A percentile compares a stretch with the other conserved stretches of the same genome.
These are phyloP conservation scores for Helenozyma baotianmanensis DNA, from an alignment of 805 yeast genomes.

Conservation along the genomic window DNA sequence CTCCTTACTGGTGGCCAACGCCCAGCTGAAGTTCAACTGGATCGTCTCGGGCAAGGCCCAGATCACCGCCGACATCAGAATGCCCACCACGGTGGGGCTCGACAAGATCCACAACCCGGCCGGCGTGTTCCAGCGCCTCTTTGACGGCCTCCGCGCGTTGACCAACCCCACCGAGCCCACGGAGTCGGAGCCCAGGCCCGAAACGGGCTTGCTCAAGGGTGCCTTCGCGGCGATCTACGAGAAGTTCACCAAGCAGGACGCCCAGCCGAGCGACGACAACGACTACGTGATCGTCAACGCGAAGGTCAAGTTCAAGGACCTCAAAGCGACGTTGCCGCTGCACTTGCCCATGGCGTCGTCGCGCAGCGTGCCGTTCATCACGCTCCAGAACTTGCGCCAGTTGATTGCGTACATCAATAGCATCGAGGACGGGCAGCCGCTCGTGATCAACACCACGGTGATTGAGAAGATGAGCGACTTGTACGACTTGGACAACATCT, in stretches of 20 bases:
- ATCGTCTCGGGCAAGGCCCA: slow-evolving; percentile 61
- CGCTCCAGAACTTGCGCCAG: slow-evolving; percentile 56
- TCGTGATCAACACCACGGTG: slow-evolving; percentile 35
- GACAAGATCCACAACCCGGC: slow-evolving; percentile 3
- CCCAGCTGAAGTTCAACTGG: slow-evolving; percentile 60
- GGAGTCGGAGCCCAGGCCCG: slow-evolving; percentile 5
- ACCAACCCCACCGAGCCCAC: slow-evolving; percentile 9
- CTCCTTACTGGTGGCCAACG: slow-evolving; percentile 22
- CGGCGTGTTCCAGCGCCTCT: slow-evolving; percentile 23
- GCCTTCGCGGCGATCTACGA: slow-evolving; percentile 40
- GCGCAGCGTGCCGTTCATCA: slow-evolving; percentile 51
- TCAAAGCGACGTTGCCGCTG: slow-evolving; percentile 51
- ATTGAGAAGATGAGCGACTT: slow-evolving; percentile 40
- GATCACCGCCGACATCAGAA: slow-evolving; percentile 64
- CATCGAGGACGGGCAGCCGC: slow-evolving; percentile 20
- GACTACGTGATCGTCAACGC: slow-evolving; percentile 65
- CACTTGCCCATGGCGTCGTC: slow-evolving; percentile 47
- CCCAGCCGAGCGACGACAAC: slow-evolving; percentile 10
- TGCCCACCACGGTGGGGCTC: slow-evolving; percentile 45
- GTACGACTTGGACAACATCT: slow-evolving; percentile 27
- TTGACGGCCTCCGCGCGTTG: slow-evolving; percentile 22
- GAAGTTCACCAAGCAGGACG: slow-evolving; percentile 27
- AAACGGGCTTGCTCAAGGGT: slow-evolving; percentile 29
- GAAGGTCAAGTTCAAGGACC: slow-evolving; percentile 58
- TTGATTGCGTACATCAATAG: slow-evolving; percentile 57